Evolutionary conservation across 345 rosid genomes (phyloP), one percentile per base, ranked within the genome.

Genomic region (Dipteronia sinensis): DNA sequence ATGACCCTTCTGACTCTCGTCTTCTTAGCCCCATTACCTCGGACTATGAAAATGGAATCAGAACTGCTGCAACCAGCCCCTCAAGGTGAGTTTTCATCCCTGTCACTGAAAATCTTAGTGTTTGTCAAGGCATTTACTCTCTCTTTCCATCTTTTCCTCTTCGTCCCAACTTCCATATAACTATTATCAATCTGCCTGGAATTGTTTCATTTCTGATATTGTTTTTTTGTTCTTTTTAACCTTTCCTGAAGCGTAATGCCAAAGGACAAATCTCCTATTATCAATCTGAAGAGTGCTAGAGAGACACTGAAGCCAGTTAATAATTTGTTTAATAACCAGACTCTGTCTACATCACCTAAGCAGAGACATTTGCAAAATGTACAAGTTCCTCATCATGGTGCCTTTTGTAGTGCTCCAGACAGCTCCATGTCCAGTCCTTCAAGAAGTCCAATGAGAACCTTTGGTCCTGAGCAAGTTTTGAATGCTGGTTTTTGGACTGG

Each of bases 361-460:
- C 81, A 87, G 83, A 87, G 88, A 81, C 88, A 86, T 79, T 88
- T 94, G 65, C 92, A 88, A 61, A 88, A 85, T 81, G 73, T 96
- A 76, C 97, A 91, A 82, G 85, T 89, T 83, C 98, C 95, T 34
- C 78, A 77, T 74, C 87, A 87, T 23, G 89, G 90, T 78, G 88
- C 87, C 69, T 87, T 91, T 65, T 88, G 65, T 78, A 88, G 97
- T 88, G 97, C 99, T 81, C 93, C 97, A 31, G 98, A 94, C 76
- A 96, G 98, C 85, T 94, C 97, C 77, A 75, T 91, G 92, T 96
- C 99, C 65, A 96, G 99, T 89, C 99, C 99, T 82, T 94, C 98
- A 13, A 88, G 98, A 88, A 96, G 99, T 84, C 99, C 99, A 71
- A 78, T 90, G 84, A 88, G 97, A 83, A 88, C 89, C 4, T 88